phyloP scores from a whole-genome alignment of 1,284 basidiomycete species.

The Cutaneotrichosporon spelunceum region DNA sequence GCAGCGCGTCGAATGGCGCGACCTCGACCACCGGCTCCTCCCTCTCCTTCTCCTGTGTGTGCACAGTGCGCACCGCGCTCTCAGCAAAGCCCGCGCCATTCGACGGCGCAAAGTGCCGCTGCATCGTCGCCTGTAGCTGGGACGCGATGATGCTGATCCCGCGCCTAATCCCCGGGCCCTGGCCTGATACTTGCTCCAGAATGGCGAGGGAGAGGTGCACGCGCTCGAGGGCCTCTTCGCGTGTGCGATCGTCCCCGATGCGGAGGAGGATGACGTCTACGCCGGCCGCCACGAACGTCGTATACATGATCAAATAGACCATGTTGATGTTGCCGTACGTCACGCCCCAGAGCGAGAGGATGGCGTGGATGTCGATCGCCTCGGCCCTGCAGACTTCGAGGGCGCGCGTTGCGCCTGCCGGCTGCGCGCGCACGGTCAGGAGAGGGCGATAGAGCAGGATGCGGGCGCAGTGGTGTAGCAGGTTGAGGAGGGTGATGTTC shows the following conservation, averaged over 20 bases:
- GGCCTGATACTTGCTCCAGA: constrained; percentile 26
- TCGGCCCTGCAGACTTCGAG: constrained; percentile 27
- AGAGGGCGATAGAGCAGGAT: constrained; percentile 30
- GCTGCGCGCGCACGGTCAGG: constrained; percentile 23
- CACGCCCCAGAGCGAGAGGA: constrained; percentile 26
- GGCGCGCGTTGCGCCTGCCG: constrained; percentile 19
- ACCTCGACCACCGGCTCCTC: neutral
- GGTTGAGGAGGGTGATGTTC: constrained; percentile 25
- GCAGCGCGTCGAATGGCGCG: neutral
- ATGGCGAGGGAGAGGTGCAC: constrained; percentile 25
- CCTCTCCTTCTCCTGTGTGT: neutral
- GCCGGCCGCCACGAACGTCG: constrained; percentile 27
- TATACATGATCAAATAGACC: constrained; percentile 31
- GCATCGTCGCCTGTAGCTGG: constrained; percentile 24
- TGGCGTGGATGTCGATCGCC: constrained; percentile 27
- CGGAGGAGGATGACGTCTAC: constrained; percentile 29
- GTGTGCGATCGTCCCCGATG: constrained; percentile 23
- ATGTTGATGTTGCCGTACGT: constrained; percentile 31
- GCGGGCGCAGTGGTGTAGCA: constrained; percentile 24
- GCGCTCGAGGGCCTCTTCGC: constrained; percentile 27
- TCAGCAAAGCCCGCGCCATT: constrained; percentile 1
- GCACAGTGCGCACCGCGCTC: constrained; percentile 10
- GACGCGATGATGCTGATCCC: constrained; percentile 25
- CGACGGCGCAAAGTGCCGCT: constrained; percentile 5
- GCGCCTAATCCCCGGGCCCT: constrained; percentile 26